phyloP scores from a whole-genome alignment of 2,329 filamentous ascomycete species.

The Penicillium sp. region DNA sequence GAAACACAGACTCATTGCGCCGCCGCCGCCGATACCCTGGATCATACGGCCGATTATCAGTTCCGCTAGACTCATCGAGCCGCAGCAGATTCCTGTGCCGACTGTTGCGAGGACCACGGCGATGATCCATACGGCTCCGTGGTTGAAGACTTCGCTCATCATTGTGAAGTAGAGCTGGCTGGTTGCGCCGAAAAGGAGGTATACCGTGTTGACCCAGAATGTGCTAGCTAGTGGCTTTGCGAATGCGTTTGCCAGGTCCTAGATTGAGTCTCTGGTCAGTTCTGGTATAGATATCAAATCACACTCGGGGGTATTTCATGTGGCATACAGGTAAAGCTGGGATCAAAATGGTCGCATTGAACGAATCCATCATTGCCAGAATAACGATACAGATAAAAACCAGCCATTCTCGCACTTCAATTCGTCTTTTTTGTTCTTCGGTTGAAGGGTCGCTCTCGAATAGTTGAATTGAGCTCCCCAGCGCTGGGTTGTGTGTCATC shows the following conservation, averaged over 20 bases:
- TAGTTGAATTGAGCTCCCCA: constrained; percentile 22
- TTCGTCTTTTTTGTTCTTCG: constrained; percentile 36
- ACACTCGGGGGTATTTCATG: not conserved
- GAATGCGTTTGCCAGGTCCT: constrained; percentile 38
- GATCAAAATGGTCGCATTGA: constrained; percentile 52
- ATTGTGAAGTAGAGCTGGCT: constrained; percentile 34
- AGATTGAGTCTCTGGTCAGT: not conserved
- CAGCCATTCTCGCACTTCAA: constrained; percentile 42
- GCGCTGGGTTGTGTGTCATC: constrained; percentile 8
- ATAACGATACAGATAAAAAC: constrained; percentile 46
- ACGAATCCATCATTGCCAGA: constrained; percentile 51
- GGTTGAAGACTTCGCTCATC: constrained; percentile 45
- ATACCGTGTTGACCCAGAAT: constrained; percentile 54
- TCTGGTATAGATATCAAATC: not conserved
- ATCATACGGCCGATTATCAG: constrained; percentile 47
- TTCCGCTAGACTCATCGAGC: constrained; percentile 37
- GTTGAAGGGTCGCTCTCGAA: constrained; percentile 17
- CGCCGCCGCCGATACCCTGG: constrained; percentile 51
- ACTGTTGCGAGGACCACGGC: constrained; percentile 49
- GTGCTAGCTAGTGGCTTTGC: constrained; percentile 39
- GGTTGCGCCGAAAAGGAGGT: constrained; percentile 42
- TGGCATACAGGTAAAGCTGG: constrained; percentile 46
- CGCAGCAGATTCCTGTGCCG: constrained; percentile 48
- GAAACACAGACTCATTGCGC: constrained; percentile 44
- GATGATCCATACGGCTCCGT: constrained; percentile 45